These are phyloP conservation scores for Ophiostoma fasciatum DNA, from an alignment of 2,329 filamentous ascomycete genomes.

Conservation along the genomic window DNA sequence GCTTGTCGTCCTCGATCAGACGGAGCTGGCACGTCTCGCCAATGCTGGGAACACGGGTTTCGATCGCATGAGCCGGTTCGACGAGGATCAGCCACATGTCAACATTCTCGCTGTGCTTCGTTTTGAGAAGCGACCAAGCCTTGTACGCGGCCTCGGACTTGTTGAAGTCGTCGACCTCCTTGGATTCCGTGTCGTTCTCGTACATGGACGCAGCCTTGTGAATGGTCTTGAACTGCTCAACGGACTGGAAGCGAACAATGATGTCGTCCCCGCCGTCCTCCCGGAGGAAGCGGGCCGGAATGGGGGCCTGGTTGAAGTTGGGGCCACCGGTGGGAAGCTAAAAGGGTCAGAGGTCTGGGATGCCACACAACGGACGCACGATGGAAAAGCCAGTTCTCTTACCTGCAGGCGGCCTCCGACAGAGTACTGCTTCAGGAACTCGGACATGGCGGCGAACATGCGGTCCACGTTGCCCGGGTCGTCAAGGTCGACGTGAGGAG, in stretches of 20 bases:
- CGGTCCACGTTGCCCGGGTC: not conserved
- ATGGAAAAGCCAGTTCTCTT: not conserved
- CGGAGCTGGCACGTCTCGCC: slow-evolving; percentile 9
- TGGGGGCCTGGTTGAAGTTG: not conserved
- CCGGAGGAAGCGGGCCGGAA: not conserved
- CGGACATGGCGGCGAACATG: not conserved
- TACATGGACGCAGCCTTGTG: slow-evolving; percentile 8
- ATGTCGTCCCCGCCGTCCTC: not conserved
- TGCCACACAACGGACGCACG: no score
- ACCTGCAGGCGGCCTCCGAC: slow-evolving; percentile 4
- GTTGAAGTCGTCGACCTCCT: slow-evolving; percentile 22
- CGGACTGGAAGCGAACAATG: slow-evolving; percentile 6
- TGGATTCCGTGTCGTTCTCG: slow-evolving; percentile 9
- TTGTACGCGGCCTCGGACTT: slow-evolving; percentile 13
- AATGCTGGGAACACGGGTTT: slow-evolving; percentile 4
- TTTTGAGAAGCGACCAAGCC: slow-evolving; percentile 9
- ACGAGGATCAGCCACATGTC: slow-evolving; percentile 11
- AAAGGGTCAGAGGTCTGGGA: no score
- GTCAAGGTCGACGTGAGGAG: slow-evolving; percentile 6
- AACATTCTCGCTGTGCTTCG: slow-evolving; percentile 2
- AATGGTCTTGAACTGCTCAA: slow-evolving; percentile 8
- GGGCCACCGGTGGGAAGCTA: no score
- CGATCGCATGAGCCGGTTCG: slow-evolving; percentile 1
- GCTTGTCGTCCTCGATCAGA: slow-evolving; percentile 1
- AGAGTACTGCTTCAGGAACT: slow-evolving; percentile 1